Evolutionary conservation across 1,284 basidiomycete genomes (phyloP).

Genomic region (Cryptococcus wingfieldii): DNA sequence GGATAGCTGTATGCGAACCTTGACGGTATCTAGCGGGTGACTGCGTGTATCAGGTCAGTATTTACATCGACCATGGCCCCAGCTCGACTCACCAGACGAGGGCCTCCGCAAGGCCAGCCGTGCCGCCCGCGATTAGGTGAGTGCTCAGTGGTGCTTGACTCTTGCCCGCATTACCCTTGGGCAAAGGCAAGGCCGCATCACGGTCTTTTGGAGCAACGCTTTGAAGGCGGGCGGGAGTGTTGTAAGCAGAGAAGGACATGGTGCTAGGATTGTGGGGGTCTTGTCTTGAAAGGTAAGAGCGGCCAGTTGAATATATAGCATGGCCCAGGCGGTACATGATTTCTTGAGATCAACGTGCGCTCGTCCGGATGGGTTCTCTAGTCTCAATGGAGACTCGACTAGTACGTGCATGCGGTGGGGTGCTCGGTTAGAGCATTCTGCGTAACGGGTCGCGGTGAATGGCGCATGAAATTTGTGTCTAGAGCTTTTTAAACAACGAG

Average conservation of each 20-base stretch:
- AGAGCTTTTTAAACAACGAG: too few species aligned
- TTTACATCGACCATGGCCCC: neutral
- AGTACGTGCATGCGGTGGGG: too few species aligned
- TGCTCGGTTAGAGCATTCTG: too few species aligned
- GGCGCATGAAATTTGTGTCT: too few species aligned
- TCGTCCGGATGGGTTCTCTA: too few species aligned
- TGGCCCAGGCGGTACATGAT: too few species aligned
- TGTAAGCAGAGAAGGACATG: constrained; percentile 29
- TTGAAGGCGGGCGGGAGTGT: constrained; percentile 27
- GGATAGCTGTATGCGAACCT: constrained; percentile 97
- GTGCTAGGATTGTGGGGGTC: neutral
- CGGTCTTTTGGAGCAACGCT: constrained; percentile 17
- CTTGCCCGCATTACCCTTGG: constrained; percentile 10
- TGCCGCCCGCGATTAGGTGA: constrained; percentile 85
- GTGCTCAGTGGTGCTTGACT: constrained; percentile 64
- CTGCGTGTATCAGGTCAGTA: constrained; percentile 15
- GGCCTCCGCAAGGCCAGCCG: constrained; percentile 86
- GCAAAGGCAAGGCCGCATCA: too few species aligned
- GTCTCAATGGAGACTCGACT: too few species aligned
- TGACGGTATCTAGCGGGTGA: constrained; percentile 84
- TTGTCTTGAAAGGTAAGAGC: neutral
- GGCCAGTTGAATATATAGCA: neutral
- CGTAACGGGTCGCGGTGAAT: too few species aligned
- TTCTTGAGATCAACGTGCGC: too few species aligned
- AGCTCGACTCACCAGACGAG: constrained; percentile 53